Percentiles rank a stretch among this genome's conserved stretches.
phyloP scores from a whole-genome alignment of 306 rosid genomes.

The apple (Malus domestica) region ASM211411v1 NC_041805.1:13946501-13947000 shows the following conservation, averaged over 20 bases:
- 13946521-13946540: slow-evolving; percentile 37
- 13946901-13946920: not conserved
- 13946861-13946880: not conserved
- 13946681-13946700: slow-evolving; percentile 44
- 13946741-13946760: slow-evolving; percentile 42
- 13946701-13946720: slow-evolving; percentile 29
- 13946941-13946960: not conserved
- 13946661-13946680: slow-evolving; percentile 35
- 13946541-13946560: slow-evolving; percentile 39
- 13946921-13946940: not conserved
- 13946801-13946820: slow-evolving; percentile 17
- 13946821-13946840: not conserved
- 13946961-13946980: no score
- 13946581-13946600: slow-evolving; percentile 39
- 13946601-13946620: slow-evolving; percentile 38
- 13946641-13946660: slow-evolving; percentile 19
- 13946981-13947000: no score
- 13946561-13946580: slow-evolving; percentile 54
- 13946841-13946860: not conserved
- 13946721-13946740: slow-evolving; percentile 27
- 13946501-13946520: slow-evolving; percentile 26
- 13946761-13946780: slow-evolving; percentile 21
- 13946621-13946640: slow-evolving; percentile 44
- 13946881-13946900: not conserved
- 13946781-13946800: slow-evolving; percentile 17